Percentiles rank a stretch among this genome's conserved stretches.
These are phyloP conservation scores for Coemansia sp. DNA, from an alignment of 192 early-diverging fungal species.

Conservation along the genomic window DNA sequence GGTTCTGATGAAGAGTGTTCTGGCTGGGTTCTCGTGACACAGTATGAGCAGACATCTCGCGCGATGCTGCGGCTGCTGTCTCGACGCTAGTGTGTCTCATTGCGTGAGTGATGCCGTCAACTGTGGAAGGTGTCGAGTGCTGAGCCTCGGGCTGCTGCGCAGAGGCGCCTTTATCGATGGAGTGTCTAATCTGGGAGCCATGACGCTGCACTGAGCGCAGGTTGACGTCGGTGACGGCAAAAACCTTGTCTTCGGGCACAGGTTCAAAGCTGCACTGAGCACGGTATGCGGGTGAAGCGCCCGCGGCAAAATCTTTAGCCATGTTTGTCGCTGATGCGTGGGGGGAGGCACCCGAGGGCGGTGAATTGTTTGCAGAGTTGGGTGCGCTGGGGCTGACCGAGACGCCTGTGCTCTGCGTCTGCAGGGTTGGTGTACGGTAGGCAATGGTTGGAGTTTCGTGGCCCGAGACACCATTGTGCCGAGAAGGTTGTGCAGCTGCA, in stretches of 20 bases:
- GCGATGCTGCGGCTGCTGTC: conserved; percentile 25
- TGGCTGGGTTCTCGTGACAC: conserved; percentile 51
- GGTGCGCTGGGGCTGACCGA: conserved; percentile 32
- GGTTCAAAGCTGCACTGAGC: conserved; percentile 51
- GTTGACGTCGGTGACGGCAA: conserved; percentile 41
- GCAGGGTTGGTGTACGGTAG: conserved; percentile 40
- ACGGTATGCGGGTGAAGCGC: conserved; percentile 18
- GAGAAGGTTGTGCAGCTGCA: conserved; percentile 16
- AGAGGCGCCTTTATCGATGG: conserved; percentile 11
- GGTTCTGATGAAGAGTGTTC: conserved; percentile 37
- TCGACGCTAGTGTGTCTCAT: conserved; percentile 14
- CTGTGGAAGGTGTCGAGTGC: conserved; percentile 13
- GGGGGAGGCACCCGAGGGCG: conserved; percentile 26
- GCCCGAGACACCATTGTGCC: conserved; percentile 12
- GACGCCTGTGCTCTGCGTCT: conserved; percentile 32
- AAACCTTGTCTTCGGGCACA: conserved; percentile 42
- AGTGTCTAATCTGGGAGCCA: conserved; percentile 29
- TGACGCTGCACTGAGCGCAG: conserved; percentile 42
- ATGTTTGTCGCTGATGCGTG: conserved; percentile 25
- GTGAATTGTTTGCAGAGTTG: conserved; percentile 28
- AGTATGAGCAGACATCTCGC: conserved; percentile 24
- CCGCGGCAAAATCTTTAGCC: conserved; percentile 7
- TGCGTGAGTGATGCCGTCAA: conserved; percentile 20
- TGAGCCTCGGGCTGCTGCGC: conserved; percentile 4
- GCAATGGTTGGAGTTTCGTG: conserved; percentile 46